Evolutionary conservation across 106 monocot genomes (phyloP).

Genomic region (Chionographis japonica): DNA sequence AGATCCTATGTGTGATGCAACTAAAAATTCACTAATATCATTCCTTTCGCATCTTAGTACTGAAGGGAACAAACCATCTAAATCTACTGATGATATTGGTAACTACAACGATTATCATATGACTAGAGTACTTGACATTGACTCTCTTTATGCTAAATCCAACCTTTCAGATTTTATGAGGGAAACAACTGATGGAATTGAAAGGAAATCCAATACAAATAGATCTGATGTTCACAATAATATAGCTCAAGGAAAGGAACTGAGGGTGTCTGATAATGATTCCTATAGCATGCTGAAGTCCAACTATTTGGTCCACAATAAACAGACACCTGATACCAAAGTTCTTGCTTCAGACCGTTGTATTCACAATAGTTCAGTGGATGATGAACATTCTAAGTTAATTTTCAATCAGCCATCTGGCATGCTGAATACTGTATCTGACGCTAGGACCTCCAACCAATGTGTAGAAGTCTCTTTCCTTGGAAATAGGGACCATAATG

Average conservation of each 20-base stretch:
- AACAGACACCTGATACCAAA: conserved; percentile 13
- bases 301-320: conserved; percentile 10
- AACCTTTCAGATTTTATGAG: conserved; percentile 8
- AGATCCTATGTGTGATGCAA: conserved; percentile 21
- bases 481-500: conserved; percentile 4
- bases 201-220: conserved; percentile 13
- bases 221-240: conserved; percentile 8
- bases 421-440: conserved; percentile 10
- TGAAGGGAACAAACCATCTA: conserved; percentile 37
- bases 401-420: conserved; percentile 7
- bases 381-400: conserved; percentile 6
- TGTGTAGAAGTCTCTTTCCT: conserved; percentile 9
- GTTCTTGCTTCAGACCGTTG: neutral
- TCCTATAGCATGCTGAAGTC: conserved; percentile 2
- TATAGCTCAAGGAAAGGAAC: conserved; percentile 13
- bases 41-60: conserved; percentile 66
- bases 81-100: conserved; percentile 21
- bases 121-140: conserved; percentile 16
- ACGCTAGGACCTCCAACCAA: conserved; percentile 14
- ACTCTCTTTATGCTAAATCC: conserved; percentile 20
- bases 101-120: conserved; percentile 23
- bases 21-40: conserved; percentile 59
- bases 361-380: conserved; percentile 8
- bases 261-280: conserved; percentile 13
- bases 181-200: conserved; percentile 12